These are phyloP conservation scores for Symbiodinium natans DNA, from an alignment of 73 alveolate genomes.

Conservation along the genomic window DNA sequence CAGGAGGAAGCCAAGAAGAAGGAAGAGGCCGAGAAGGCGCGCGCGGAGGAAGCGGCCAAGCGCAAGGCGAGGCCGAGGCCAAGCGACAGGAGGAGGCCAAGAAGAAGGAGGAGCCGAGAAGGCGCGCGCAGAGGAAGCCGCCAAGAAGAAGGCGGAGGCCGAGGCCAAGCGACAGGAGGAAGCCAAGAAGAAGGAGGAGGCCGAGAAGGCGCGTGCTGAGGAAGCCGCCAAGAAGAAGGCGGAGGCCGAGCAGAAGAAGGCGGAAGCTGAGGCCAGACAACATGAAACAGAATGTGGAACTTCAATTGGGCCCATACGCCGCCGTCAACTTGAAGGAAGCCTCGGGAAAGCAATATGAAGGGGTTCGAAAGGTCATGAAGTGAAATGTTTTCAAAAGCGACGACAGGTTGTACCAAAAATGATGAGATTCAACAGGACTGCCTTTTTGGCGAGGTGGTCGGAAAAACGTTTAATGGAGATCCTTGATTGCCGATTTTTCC, in stretches of 20 bases:
- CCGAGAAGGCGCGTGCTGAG: slow-evolving; percentile 2
- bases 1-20: background rate
- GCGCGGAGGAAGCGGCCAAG: background rate
- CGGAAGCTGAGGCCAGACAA: background rate
- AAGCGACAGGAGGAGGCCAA: background rate
- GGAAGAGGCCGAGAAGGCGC: background rate
- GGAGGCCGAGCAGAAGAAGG: background rate
- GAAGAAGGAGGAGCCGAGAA: background rate
- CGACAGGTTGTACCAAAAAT: no score
- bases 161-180: slow-evolving; percentile 14
- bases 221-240: background rate
- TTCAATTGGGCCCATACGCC: background rate
- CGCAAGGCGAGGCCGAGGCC: background rate
- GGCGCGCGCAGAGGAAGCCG: background rate
- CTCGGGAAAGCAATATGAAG: no score
- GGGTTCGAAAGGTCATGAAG: no score
- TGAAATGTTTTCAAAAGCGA: no score
- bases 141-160: slow-evolving; percentile 33
- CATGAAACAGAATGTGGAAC: background rate
- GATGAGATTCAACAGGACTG: no score
- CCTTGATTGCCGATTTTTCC: no score
- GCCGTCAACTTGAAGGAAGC: no score
- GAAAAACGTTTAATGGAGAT: no score
- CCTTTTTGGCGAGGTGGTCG: no score
- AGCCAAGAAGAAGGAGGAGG: slow-evolving; percentile 3